Evolutionary conservation across 164 flowering plant genomes (phyloP), one percentile per base, ranked within the genome.

Genomic region (Cinnamomum chago): DNA sequence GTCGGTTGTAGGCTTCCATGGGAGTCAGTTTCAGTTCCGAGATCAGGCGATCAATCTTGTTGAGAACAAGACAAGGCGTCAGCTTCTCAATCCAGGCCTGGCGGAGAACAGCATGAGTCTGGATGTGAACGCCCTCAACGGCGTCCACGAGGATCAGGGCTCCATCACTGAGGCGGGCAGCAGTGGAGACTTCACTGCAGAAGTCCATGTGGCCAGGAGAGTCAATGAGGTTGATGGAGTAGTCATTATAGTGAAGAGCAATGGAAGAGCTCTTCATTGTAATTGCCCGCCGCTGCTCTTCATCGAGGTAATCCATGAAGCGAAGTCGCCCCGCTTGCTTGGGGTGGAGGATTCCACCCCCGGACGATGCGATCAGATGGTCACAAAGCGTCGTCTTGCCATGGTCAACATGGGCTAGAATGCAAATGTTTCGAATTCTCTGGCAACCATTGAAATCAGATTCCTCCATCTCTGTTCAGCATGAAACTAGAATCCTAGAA

Each of bases 171-270:
- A 94, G 73, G 4, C 98, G 83, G 0, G 95, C 94, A 17, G 98
- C 97, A 2, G 98, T 94, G 0, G 97, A 91, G 3, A 94, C 98
- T 79, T 94, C 98, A 51, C 95, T 87, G 65, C 97, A 92, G 75
- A 94, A 94, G 74, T 94, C 98, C 94, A 94, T 91, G 73, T 94
- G 98, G 0, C 97, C 96, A 0, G 98, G 98, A 9, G 97, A 94
- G 74, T 94, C 98, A 3, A 94, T 94, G 20, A 92, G 87, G 76
- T 94, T 93, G 6, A 93, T 83, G 0, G 82, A 80, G 78, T 88
- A 67, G 5, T 82, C 88, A 35, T 83, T 82, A 71, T 78, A 90
- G 2, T 72, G 64, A 55, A 94, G 83, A 71, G 88, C 79, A 30
- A 94, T 89, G 0, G 98, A 92, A 20, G 97, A 89, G 71, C 97